Base-by-base conservation (phyloP, 2,329 filamentous ascomycete species). In the Fusarium virguliforme region DNA sequence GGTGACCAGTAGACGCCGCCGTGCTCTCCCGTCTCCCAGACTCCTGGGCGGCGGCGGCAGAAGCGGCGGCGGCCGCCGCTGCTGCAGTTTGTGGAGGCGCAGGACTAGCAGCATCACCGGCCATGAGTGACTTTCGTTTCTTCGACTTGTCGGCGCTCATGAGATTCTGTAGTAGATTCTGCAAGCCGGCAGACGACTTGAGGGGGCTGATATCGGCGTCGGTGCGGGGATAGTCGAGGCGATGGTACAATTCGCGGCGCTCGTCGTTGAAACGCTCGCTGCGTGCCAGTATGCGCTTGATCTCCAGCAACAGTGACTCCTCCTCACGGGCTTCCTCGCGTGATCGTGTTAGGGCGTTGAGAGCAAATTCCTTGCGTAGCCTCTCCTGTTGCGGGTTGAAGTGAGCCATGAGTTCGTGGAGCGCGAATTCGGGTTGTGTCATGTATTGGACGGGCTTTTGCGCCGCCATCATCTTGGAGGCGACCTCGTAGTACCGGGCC, bases 301-400 rank as follows among this genome's bases (percentile, higher is more conserved):
- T 89, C 79, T 99, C 96, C 64, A 95, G 88, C 18, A 99, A 87
- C 3, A 99, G 84, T 35, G 94, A 92, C 75, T 97, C 93, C 82
- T 99, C 96, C 80, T 99, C 96, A 68, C 93, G 91, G 28, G 95
- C 93, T 81, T 99, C 95, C 70, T 97, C 94, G 69, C 91, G 91
- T 8, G 91, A 92, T 41, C 96, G 89, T 53, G 91, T 89, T 71
- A 98, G 87, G 51, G 95, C 89, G 55, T 92, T 90, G 70, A 92
- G 88, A 4, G 94, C 95, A 76, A 97, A 93, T 63, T 92, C 89
- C 83, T 98, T 99, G 68, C 96, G 90, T 59, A 89, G 85, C 26
- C 87, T 87, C 81, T 99, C 96, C 74, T 93, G 90, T 15, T 88
- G 86, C 0, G 94, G 90, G 75, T 97, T 93, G 84, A 95, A 99